A percentile compares a stretch with the other conserved stretches of the same genome.
phyloP scores from a whole-genome alignment of 1,139 yeast species.

The Geotrichum bryndzae region DNA sequence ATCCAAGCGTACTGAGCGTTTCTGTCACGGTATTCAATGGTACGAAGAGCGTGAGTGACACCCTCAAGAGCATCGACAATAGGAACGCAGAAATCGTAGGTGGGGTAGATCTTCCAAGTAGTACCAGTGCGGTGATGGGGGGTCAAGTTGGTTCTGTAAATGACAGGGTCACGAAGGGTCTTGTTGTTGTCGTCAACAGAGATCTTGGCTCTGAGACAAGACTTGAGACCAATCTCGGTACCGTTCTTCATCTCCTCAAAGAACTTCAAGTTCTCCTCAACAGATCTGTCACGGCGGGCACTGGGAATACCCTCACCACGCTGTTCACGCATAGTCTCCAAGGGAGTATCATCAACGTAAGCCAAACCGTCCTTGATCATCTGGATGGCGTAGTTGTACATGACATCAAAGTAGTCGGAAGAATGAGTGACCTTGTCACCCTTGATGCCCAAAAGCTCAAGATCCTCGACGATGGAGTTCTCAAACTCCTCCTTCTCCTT shows the following conservation, averaged over 20 bases:
- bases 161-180: constrained; percentile 93
- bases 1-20: constrained; percentile 97
- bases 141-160: constrained; percentile 90
- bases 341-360: constrained; percentile 92
- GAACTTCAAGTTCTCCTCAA: constrained; percentile 80
- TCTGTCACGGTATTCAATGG: constrained; percentile 96
- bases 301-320: constrained; percentile 95
- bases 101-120: constrained; percentile 91
- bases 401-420: constrained; percentile 82
- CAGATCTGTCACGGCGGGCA: constrained; percentile 79
- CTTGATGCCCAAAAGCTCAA: constrained; percentile 79
- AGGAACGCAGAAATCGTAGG: constrained; percentile 97
- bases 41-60: constrained; percentile 93
- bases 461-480: constrained; percentile 86
- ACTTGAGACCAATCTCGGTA: constrained; percentile 81
- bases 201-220: constrained; percentile 92
- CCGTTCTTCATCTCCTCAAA: constrained; percentile 91
- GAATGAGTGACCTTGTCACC: constrained; percentile 85
- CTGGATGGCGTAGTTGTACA: constrained; percentile 79
- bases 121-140: constrained; percentile 96
- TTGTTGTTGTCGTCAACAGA: constrained; percentile 86
- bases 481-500: constrained; percentile 91
- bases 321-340: constrained; percentile 93
- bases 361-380: constrained; percentile 93
- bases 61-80: constrained; percentile 93